Evolutionary conservation across 345 rosid genomes (phyloP), one percentile per base, ranked within the genome.

Genomic region (Salix purpurea): DNA sequence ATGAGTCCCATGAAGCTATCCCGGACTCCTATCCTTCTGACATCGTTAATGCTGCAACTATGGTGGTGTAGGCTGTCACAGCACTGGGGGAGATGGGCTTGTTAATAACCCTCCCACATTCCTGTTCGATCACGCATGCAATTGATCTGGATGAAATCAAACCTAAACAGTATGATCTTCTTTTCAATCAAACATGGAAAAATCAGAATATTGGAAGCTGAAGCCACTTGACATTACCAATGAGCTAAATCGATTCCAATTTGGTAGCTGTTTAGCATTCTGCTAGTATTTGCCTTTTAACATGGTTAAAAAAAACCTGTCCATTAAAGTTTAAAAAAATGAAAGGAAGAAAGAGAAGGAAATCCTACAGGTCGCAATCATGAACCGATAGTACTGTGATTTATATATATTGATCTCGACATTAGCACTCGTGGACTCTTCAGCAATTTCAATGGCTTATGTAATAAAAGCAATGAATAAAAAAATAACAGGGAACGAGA

Each of bases 351-450:
- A 42, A 54, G 14, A 36, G 52, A 48, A 62, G 40, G 10, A 69
- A 34, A 58, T 69, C 70, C 70, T 61, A 72, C 80, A 79, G 16
- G 81, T 79, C 58, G 65, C 71, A 74, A 64, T 82, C 84, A 72
- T 72, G 65, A 46, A 74, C 12, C 13, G 23, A 24, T 2, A 62
- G 11, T 24, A 44, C 44, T 75, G 62, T 74, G 74, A 56, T 39
- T 74, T 77, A 23, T 67, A 9, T 65, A 67, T 58, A 42, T 68
- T 76, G 67, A 82, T 64, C 79, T 28, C 60, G 44, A 18, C 37
- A 23, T 26, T 44, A 54, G 26, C 74, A 42, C 52, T 16, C 2
- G 18, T 40, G 14, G 14, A 7, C 26, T 6, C 19, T 39, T 61
- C 67, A 23, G 36, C 56, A 13, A 37, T 44, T 26, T 65, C 70